Evolutionary conservation across 768 basidiomycete species (phyloP).

Genomic region (Xerocomellus amylosporus): DNA sequence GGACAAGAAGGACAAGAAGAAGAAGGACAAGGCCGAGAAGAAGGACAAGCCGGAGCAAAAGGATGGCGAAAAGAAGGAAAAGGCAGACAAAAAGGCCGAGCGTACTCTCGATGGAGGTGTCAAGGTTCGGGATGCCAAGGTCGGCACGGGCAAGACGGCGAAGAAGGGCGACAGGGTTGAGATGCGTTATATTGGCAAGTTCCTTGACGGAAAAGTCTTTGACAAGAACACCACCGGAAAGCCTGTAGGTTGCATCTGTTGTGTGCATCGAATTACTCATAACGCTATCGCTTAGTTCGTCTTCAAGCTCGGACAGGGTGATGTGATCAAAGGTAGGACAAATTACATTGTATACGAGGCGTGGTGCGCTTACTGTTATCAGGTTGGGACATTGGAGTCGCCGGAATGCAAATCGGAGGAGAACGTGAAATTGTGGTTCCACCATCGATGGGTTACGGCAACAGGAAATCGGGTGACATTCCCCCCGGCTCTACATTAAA

Average conservation of each 20-base stretch:
- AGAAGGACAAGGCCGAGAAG: conserved; percentile 28
- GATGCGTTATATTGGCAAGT: conserved; percentile 94
- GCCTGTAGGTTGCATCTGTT: conserved; percentile 54
- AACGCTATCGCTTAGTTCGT: conserved; percentile 47
- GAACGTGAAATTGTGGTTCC: conserved; percentile 82
- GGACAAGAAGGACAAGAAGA: conserved; percentile 68
- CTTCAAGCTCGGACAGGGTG: conserved; percentile 79
- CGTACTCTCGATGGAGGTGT: conserved; percentile 63
- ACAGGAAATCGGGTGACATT: conserved; percentile 54
- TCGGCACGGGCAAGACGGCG: conserved; percentile 80
- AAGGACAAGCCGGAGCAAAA: conserved; percentile 35
- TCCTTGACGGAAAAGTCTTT: conserved; percentile 70
- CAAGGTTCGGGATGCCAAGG: conserved; percentile 70
- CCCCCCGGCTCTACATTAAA: conserved; percentile 77
- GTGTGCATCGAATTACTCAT: background rate
- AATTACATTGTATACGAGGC: background rate
- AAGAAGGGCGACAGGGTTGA: conserved; percentile 80
- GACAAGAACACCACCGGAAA: conserved; percentile 83
- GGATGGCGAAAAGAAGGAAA: conserved; percentile 28
- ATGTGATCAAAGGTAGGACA: conserved; percentile 83
- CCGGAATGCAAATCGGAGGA: conserved; percentile 88
- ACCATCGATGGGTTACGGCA: conserved; percentile 69
- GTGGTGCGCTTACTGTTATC: conserved; percentile 3
- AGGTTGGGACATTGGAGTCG: conserved; percentile 92
- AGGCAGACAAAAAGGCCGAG: conserved; percentile 27